Evolutionary conservation across 768 basidiomycete genomes (phyloP), one percentile per base, ranked within the genome.

Genomic region (Russula compacta): DNA sequence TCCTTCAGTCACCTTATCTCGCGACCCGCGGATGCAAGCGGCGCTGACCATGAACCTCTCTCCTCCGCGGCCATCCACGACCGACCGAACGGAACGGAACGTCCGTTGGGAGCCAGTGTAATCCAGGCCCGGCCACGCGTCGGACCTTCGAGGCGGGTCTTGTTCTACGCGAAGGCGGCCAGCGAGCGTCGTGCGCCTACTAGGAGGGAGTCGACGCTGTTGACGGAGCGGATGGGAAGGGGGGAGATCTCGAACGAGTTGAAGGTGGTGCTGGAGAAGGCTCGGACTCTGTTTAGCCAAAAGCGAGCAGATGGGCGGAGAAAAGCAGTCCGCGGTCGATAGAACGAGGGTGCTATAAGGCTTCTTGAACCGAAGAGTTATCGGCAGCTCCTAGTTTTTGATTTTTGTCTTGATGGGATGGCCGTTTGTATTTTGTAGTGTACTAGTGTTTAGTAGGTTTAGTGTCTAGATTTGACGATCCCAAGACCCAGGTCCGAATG

Each of bases 241-340:
- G 88, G 87, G 0, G 89, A 92, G 73, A 83, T 91, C 80, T 84
- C 83, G 43, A 78, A 79, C 1, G 90, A 91, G 70, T 65, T 92
- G 62, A 83, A 85, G 68, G 75, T 80, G 4, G 70, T 91, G 67
- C 58, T 92, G 72, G 81, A 73, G 60, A 88, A 83, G 67, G 79
- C 87, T 12, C 84, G 82, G 66, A 79, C 83, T 0, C 72, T 89
- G 39, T n/a, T 72, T 92, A 24, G 77, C 74, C 14, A 86, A 87
- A 70, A 82, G 82, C 66, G 75, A 82, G 61, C 70, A 71, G 17
- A 72, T 81, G 46, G 64, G 81, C 59, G 80, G 76, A 36, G 77
- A 75, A 53, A 70, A 61, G 47, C 67, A 73, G 38, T 72, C 71
- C 11, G 9, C 43, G 7, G 75, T 80, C 21, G 85, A 90, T 71